Conservation (phyloP, 208 protist species). For the Wallacemonas collosoma region DNA sequence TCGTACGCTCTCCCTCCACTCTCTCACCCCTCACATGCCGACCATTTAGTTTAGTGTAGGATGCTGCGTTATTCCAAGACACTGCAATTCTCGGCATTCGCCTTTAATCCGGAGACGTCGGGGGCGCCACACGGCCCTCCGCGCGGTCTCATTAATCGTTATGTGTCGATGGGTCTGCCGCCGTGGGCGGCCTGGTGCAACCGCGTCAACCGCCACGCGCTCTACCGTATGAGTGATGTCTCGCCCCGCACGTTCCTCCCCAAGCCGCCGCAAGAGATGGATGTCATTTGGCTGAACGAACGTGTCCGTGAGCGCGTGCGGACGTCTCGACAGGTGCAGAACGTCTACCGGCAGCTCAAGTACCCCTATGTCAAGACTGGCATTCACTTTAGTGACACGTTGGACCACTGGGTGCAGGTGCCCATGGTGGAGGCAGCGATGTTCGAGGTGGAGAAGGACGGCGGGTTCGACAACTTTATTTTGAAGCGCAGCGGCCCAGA, state of each 20-base stretch:
- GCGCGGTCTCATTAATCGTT: slow-evolving; percentile 88
- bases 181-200: slow-evolving; percentile 92
- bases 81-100: slow-evolving; percentile 76
- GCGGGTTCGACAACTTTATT: slow-evolving; percentile 93
- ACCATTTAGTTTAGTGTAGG: not conserved
- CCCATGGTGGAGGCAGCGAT: slow-evolving; percentile 91
- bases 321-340: slow-evolving; percentile 86
- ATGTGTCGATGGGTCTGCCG: slow-evolving; percentile 88
- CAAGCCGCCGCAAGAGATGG: slow-evolving; percentile 84
- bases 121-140: slow-evolving; percentile 77
- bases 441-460: slow-evolving; percentile 87
- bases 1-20: not conserved
- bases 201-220: slow-evolving; percentile 75
- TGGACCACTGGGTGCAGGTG: slow-evolving; percentile 93
- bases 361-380: slow-evolving; percentile 90
- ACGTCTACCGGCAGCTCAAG: slow-evolving; percentile 90
- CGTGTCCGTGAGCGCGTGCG: slow-evolving; percentile 86
- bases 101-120: slow-evolving; percentile 84
- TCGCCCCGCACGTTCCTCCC: slow-evolving; percentile 73
- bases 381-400: slow-evolving; percentile 85
- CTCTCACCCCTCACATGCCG: not conserved
- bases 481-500: slow-evolving; percentile 75
- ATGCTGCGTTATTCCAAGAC: slow-evolving; percentile 45
- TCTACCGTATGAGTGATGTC: slow-evolving; percentile 89
- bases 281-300: slow-evolving; percentile 93